Conservation (phyloP, 2,329 filamentous ascomycete species). For the Rugonectria rugulosa region DNA sequence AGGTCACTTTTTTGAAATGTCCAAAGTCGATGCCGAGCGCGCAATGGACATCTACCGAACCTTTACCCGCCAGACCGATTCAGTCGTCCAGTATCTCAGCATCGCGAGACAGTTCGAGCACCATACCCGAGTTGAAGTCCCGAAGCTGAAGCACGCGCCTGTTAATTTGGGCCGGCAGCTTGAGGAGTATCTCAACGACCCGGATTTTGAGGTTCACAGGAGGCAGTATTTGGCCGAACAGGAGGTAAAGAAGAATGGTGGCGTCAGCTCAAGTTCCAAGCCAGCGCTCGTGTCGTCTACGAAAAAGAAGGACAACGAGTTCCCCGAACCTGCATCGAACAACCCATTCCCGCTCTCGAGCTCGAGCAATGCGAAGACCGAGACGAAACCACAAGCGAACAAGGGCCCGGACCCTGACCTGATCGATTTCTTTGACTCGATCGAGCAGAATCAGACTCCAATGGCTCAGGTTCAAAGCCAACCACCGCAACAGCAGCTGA, state of each 20-base stretch:
- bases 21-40: slow-evolving; percentile 88
- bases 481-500: slow-evolving; percentile 46
- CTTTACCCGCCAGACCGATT: slow-evolving; percentile 91
- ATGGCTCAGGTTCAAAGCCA: slow-evolving; percentile 57
- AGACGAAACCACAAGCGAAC: slow-evolving; percentile 55
- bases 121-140: slow-evolving; percentile 91
- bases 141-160: slow-evolving; percentile 95
- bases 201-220: slow-evolving; percentile 93
- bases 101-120: slow-evolving; percentile 90
- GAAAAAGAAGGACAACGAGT: slow-evolving; percentile 46
- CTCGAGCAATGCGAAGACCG: slow-evolving; percentile 43
- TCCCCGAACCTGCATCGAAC: slow-evolving; percentile 50
- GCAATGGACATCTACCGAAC: slow-evolving; percentile 91
- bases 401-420: slow-evolving; percentile 78
- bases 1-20: slow-evolving; percentile 99
- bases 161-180: slow-evolving; percentile 88
- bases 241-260: slow-evolving; percentile 69
- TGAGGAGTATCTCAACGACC: slow-evolving; percentile 93
- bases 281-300: slow-evolving; percentile 40
- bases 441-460: slow-evolving; percentile 87
- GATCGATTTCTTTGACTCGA: slow-evolving; percentile 95
- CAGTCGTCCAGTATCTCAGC: slow-evolving; percentile 88
- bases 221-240: slow-evolving; percentile 91
- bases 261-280: slow-evolving; percentile 41
- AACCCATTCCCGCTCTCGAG: slow-evolving; percentile 50